phyloP scores from a whole-genome alignment of 2,329 filamentous ascomycete species.

The Tolypocladium album region DNA sequence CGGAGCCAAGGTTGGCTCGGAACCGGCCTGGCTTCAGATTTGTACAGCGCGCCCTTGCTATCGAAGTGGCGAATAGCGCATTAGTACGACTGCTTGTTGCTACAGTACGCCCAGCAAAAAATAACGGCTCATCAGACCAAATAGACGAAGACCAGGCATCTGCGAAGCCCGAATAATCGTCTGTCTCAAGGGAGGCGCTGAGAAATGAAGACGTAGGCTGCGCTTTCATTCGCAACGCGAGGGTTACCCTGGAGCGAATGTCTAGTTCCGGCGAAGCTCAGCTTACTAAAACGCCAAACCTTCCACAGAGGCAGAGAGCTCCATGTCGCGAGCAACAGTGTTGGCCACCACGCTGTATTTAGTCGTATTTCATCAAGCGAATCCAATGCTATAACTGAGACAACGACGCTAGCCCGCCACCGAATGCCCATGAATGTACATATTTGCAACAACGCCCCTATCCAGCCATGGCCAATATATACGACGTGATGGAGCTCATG shows the following conservation, averaged over 20 bases:
- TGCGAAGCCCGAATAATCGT: too few relatives aligned
- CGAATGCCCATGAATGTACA: neutral
- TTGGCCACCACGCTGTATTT: neutral
- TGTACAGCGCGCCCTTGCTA: neutral
- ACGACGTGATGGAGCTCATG: conserved; percentile 60
- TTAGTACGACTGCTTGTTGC: neutral
- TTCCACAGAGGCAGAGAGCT: neutral
- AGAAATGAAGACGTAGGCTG: neutral
- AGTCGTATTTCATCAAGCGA: neutral
- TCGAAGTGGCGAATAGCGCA: neutral
- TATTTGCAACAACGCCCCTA: conserved; percentile 11
- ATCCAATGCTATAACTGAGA: neutral
- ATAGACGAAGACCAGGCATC: neutral
- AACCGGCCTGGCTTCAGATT: neutral
- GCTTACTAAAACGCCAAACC: neutral
- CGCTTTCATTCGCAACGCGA: neutral
- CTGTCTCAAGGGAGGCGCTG: neutral
- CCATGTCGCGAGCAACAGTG: neutral
- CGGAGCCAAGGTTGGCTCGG: neutral
- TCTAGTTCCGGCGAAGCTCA: neutral
- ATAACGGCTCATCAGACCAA: neutral
- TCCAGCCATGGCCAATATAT: conserved; percentile 39
- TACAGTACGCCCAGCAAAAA: neutral
- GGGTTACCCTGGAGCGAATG: neutral
- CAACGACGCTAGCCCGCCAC: neutral